Evolutionary conservation across 768 basidiomycete species (phyloP).

Genomic region (Phlebiopsis gigantea): DNA sequence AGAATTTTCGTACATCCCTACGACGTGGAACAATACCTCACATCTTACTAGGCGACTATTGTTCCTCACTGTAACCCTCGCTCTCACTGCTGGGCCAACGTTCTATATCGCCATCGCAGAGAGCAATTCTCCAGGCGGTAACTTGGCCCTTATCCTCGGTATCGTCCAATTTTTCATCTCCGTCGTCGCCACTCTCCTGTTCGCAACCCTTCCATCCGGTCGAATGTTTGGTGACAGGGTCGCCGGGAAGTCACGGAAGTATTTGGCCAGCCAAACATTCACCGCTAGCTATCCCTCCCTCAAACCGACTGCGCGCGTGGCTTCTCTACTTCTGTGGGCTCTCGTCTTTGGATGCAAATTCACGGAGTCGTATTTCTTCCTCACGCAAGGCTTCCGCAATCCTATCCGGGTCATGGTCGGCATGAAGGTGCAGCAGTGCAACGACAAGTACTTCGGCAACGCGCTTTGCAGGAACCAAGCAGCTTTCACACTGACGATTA

Average conservation of each 20-base stretch:
- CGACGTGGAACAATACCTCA: slow-evolving; percentile 98
- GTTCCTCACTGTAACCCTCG: slow-evolving; percentile 88
- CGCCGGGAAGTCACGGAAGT: slow-evolving; percentile 91
- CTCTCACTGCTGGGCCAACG: slow-evolving; percentile 86
- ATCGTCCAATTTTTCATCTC: slow-evolving; percentile 97
- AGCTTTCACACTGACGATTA: slow-evolving; percentile 91
- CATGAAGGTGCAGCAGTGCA: slow-evolving; percentile 93
- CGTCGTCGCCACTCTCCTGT: slow-evolving; percentile 77
- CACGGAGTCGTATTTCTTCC: slow-evolving; percentile 96
- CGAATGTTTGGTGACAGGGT: slow-evolving; percentile 99
- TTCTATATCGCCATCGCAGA: slow-evolving; percentile 91
- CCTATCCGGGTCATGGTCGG: slow-evolving; percentile 94
- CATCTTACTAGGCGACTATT: slow-evolving; percentile 89
- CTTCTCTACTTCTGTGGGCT: slow-evolving; percentile 80
- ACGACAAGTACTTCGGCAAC: slow-evolving; percentile 79
- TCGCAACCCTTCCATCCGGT: slow-evolving; percentile 90
- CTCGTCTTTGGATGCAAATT: slow-evolving; percentile 97
- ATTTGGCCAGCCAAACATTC: slow-evolving; percentile 97
- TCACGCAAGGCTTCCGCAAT: slow-evolving; percentile 90
- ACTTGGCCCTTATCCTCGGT: slow-evolving; percentile 84
- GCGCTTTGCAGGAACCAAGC: slow-evolving; percentile 88
- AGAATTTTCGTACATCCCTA: slow-evolving; percentile 97
- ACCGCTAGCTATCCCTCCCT: slow-evolving; percentile 90
- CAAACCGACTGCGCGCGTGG: slow-evolving; percentile 56
- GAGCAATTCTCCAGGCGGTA: slow-evolving; percentile 50